These are phyloP conservation scores for Syzygium malaccense DNA, from an alignment of 441 rosid genomes.

Conservation along the genomic window DNA sequence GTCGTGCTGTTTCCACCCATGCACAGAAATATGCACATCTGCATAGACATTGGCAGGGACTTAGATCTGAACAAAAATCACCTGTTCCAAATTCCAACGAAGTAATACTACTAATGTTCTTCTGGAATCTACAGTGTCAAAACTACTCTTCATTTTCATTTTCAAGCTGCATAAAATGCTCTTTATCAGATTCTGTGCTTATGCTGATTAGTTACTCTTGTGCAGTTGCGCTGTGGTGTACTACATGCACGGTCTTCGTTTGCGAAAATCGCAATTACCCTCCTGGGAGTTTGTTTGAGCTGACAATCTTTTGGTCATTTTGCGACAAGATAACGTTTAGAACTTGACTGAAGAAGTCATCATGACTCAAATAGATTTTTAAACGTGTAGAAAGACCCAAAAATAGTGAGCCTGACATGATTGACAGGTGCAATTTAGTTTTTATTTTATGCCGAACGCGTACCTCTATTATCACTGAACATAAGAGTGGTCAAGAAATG, in stretches of 20 bases:
- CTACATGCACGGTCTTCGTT: neutral
- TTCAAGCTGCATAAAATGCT: neutral
- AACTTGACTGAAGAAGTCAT: neutral
- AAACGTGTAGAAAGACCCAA: too few relatives aligned
- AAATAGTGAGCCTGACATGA: too few relatives aligned
- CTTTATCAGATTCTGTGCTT: neutral
- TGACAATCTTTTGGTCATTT: neutral
- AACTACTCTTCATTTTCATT: neutral
- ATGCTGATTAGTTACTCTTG: neutral
- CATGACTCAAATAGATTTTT: neutral
- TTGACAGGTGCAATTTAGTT: too few relatives aligned
- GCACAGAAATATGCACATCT: conserved; percentile 14
- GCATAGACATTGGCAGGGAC: neutral
- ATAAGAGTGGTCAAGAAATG: neutral
- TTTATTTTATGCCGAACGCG: too few relatives aligned
- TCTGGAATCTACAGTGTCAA: neutral
- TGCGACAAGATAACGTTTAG: too few relatives aligned
- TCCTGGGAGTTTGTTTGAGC: neutral
- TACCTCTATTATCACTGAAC: too few relatives aligned
- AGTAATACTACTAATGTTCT: neutral
- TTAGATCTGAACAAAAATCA: neutral
- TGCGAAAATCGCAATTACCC: neutral
- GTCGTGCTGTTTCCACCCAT: conserved; percentile 5
- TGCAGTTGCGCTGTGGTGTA: neutral
- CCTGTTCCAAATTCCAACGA: neutral